Conservation (phyloP, 352 stramenopile species). For the Globisporangium camurandrum region DNA sequence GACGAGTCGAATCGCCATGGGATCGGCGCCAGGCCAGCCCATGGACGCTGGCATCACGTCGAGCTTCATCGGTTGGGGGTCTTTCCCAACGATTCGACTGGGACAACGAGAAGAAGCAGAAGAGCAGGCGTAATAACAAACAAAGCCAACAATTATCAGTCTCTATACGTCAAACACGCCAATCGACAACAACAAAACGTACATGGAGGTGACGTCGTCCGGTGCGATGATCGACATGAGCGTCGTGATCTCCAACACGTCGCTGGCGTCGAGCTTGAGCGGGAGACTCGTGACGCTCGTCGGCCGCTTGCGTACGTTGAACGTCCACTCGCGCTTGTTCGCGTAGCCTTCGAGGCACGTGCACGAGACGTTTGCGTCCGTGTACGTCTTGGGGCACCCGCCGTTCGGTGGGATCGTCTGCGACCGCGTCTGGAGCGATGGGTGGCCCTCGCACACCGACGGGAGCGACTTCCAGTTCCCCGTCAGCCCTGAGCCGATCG, state of each 20-base stretch:
- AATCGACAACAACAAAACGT: constrained; percentile 6
- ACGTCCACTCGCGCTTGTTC: constrained; percentile 31
- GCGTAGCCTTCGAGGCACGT: constrained; percentile 43
- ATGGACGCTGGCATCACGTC: constrained; percentile 33
- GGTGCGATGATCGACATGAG: constrained; percentile 41
- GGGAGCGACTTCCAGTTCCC: constrained; percentile 46
- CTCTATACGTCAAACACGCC: no score
- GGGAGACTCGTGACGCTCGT: constrained; percentile 20
- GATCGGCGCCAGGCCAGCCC: constrained; percentile 27
- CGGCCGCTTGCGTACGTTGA: constrained; percentile 21
- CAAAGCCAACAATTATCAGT: no score
- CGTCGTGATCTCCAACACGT: constrained; percentile 31
- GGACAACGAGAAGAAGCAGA: not conserved
- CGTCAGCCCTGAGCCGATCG: constrained; percentile 38
- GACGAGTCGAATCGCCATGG: constrained; percentile 25
- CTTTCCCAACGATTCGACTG: constrained; percentile 24
- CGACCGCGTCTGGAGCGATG: constrained; percentile 41
- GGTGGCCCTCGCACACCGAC: constrained; percentile 36
- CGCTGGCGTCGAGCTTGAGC: constrained; percentile 23
- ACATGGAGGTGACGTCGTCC: constrained; percentile 25
- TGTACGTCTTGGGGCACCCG: constrained; percentile 37
- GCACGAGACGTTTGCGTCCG: constrained; percentile 36
- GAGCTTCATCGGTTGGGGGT: constrained; percentile 19
- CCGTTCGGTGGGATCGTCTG: constrained; percentile 30
- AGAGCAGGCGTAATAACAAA: no score